Percentiles rank a stretch among this genome's conserved stretches.
These are phyloP conservation scores for Neohortaea acidophila DNA, from an alignment of 495 filamentous ascomycete genomes.

Conservation along the genomic window DNA sequence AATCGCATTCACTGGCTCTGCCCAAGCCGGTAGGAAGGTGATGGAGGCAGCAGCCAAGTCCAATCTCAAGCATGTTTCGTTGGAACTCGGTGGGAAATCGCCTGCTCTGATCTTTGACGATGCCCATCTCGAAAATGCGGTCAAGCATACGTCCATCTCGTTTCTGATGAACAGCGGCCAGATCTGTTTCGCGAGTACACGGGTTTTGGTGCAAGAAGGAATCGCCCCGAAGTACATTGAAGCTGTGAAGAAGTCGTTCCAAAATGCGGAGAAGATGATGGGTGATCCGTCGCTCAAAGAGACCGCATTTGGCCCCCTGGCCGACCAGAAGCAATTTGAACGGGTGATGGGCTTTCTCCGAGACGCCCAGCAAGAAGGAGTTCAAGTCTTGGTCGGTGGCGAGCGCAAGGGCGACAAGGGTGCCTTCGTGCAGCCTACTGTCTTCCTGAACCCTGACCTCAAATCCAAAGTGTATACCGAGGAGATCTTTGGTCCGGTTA, in stretches of 20 bases:
- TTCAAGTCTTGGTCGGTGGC: slow-evolving; percentile 13
- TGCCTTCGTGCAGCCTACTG: slow-evolving; percentile 32
- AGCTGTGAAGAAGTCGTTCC: slow-evolving; percentile 21
- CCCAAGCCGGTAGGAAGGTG: slow-evolving; percentile 23
- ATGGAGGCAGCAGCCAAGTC: slow-evolving; percentile 23
- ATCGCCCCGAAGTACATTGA: slow-evolving; percentile 25
- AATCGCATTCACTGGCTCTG: slow-evolving; percentile 26
- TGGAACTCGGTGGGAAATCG: slow-evolving; percentile 27
- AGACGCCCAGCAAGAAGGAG: neutral
- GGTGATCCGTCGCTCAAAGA: slow-evolving; percentile 16
- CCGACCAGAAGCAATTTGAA: slow-evolving; percentile 25
- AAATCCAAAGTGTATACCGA: slow-evolving; percentile 33
- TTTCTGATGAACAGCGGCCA: slow-evolving; percentile 21
- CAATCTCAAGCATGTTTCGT: slow-evolving; percentile 27
- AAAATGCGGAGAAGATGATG: slow-evolving; percentile 18
- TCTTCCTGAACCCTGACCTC: slow-evolving; percentile 32
- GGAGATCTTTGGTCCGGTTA: slow-evolving; percentile 42
- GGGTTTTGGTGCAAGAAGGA: slow-evolving; percentile 23
- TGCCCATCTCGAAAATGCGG: slow-evolving; percentile 25
- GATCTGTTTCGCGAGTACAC: slow-evolving; percentile 19
- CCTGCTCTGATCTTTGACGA: slow-evolving; percentile 27
- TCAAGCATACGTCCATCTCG: slow-evolving; percentile 9
- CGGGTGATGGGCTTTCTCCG: slow-evolving; percentile 24
- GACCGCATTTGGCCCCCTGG: slow-evolving; percentile 23
- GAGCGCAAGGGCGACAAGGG: slow-evolving; percentile 22